Conservation (phyloP, 1,139 yeast species). For the Pichia sp. region DNA sequence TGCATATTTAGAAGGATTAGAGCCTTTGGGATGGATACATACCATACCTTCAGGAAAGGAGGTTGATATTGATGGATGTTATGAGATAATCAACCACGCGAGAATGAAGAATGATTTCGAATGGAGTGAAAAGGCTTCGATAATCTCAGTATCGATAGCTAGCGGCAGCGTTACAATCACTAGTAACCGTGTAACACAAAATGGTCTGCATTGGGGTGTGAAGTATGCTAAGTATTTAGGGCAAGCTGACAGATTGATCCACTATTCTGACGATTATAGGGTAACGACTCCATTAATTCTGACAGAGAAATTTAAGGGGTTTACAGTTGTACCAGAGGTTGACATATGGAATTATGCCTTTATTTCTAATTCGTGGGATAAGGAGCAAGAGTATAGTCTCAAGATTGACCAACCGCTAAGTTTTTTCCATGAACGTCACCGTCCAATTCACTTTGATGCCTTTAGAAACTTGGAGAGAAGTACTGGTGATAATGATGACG, state of each 20-base stretch:
- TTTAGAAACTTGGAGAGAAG: slow-evolving; percentile 60
- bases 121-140: slow-evolving; percentile 43
- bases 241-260: slow-evolving; percentile 33
- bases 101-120: slow-evolving; percentile 37
- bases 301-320: slow-evolving; percentile 75
- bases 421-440: slow-evolving; percentile 79
- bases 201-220: slow-evolving; percentile 77
- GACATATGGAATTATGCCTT: slow-evolving; percentile 90
- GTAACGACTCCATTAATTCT: slow-evolving; percentile 64
- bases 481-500: slow-evolving; percentile 21
- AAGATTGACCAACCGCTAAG: slow-evolving; percentile 76
- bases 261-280: slow-evolving; percentile 52
- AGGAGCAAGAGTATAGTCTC: slow-evolving; percentile 54
- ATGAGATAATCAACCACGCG: slow-evolving; percentile 64
- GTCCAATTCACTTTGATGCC: slow-evolving; percentile 80
- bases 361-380: slow-evolving; percentile 78
- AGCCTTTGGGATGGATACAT: slow-evolving; percentile 77
- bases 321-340: slow-evolving; percentile 80
- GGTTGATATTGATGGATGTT: slow-evolving; percentile 47
- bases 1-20: slow-evolving; percentile 42
- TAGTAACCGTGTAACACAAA: slow-evolving; percentile 56
- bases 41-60: slow-evolving; percentile 65
- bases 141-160: slow-evolving; percentile 66
- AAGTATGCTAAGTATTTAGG: slow-evolving; percentile 51
- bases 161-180: slow-evolving; percentile 82